Percentiles rank a stretch among this genome's conserved stretches.
phyloP scores from a whole-genome alignment of 116 monocot species.

The Phalaenopsis hybrid region DNA sequence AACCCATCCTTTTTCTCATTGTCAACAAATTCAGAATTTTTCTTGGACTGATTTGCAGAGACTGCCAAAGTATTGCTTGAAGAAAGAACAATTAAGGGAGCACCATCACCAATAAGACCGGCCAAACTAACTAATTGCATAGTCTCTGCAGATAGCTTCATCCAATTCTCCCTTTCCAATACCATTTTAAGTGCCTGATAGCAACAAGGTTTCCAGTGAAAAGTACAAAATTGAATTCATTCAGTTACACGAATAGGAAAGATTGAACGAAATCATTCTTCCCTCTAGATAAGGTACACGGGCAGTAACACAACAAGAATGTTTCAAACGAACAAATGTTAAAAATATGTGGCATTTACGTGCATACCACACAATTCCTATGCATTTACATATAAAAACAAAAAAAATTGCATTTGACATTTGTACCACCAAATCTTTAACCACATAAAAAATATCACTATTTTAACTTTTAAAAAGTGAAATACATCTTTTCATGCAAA shows the following conservation, averaged over 20 bases:
- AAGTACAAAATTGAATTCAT: neutral
- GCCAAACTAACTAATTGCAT: constrained; percentile 78
- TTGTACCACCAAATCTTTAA: too few species aligned
- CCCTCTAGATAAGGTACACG: neutral
- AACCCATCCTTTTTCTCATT: constrained; percentile 64
- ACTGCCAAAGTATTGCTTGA: constrained; percentile 17
- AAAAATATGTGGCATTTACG: neutral
- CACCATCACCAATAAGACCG: constrained; percentile 97
- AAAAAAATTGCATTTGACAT: too few species aligned
- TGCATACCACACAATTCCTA: too few species aligned
- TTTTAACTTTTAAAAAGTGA: too few species aligned
- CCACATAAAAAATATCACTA: too few species aligned
- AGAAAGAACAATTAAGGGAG: constrained; percentile 62
- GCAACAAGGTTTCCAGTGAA: neutral
- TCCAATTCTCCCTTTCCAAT: constrained; percentile 91
- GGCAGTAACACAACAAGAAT: neutral
- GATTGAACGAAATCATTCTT: neutral
- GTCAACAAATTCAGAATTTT: constrained; percentile 13
- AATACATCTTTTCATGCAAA: too few species aligned
- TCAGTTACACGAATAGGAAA: neutral
- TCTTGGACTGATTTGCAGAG: constrained; percentile 37
- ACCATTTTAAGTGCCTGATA: constrained; percentile 94
- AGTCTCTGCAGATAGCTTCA: constrained; percentile 59
- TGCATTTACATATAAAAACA: too few species aligned
- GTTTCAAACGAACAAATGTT: constrained; percentile 1